Conservation (phyloP, 371 early-diverging fungal species). For the Mucor saturninus region DNA sequence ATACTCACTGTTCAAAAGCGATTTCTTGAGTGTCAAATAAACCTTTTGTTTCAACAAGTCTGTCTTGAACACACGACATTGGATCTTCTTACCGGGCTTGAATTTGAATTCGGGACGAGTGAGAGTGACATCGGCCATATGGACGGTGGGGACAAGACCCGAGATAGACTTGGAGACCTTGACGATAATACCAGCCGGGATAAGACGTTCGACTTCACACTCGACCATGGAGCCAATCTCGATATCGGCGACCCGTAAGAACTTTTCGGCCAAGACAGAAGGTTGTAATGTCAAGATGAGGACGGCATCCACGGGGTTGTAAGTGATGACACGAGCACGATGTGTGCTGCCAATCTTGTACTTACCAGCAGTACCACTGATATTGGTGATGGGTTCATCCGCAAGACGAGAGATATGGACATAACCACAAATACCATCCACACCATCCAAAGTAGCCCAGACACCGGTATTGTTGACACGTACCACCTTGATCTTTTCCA, state of each 20-base stretch:
- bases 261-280: slow-evolving; percentile 71
- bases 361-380: slow-evolving; percentile 58
- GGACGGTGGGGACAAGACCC: slow-evolving; percentile 74
- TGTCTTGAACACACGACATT: slow-evolving; percentile 73
- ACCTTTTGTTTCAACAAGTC: slow-evolving; percentile 61
- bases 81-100: slow-evolving; percentile 70
- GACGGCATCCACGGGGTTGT: slow-evolving; percentile 77
- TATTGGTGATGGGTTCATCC: slow-evolving; percentile 62
- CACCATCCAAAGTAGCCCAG: slow-evolving; percentile 55
- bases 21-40: slow-evolving; percentile 78
- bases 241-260: slow-evolving; percentile 73
- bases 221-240: slow-evolving; percentile 71
- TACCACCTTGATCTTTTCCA: slow-evolving; percentile 60
- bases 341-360: slow-evolving; percentile 72
- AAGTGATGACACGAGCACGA: slow-evolving; percentile 78
- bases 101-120: slow-evolving; percentile 80
- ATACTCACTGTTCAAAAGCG: slow-evolving; percentile 73
- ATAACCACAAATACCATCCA: slow-evolving; percentile 58
- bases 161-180: slow-evolving; percentile 64
- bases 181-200: slow-evolving; percentile 68
- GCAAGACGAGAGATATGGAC: slow-evolving; percentile 74
- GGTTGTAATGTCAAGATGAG: slow-evolving; percentile 73
- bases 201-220: slow-evolving; percentile 57
- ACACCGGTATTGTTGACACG: slow-evolving; percentile 62
- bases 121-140: slow-evolving; percentile 79